A percentile compares a stretch with the other conserved stretches of the same genome.
Evolutionary conservation across 2,329 filamentous ascomycete genomes (phyloP).

Genomic region (Penicillium italicum): DNA sequence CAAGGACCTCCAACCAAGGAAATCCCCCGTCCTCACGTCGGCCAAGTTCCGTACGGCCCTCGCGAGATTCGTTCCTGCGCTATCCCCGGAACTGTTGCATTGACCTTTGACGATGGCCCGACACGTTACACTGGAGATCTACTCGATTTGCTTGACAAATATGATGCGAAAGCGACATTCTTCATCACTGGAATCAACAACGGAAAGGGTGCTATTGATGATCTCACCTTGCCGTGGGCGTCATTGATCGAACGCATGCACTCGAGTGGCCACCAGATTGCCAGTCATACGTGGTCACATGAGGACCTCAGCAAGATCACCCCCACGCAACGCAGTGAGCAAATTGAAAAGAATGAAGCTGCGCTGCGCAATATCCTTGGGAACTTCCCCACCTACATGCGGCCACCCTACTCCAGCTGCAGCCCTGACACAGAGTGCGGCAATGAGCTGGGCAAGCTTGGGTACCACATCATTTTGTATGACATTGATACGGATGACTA

Average conservation of each 20-base stretch:
- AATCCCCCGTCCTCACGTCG: slow-evolving; percentile 36
- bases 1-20: slow-evolving; percentile 34
- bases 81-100: slow-evolving; percentile 57
- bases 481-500: slow-evolving; percentile 50
- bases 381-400: slow-evolving; percentile 52
- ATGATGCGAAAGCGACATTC: slow-evolving; percentile 64
- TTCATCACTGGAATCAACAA: slow-evolving; percentile 57
- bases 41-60: slow-evolving; percentile 37
- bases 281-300: slow-evolving; percentile 53
- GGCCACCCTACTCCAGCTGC: slow-evolving; percentile 49
- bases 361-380: slow-evolving; percentile 49
- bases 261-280: slow-evolving; percentile 49
- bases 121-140: slow-evolving; percentile 59
- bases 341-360: slow-evolving; percentile 49
- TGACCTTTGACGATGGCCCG: slow-evolving; percentile 67
- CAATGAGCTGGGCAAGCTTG: slow-evolving; percentile 43
- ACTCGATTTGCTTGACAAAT: slow-evolving; percentile 57
- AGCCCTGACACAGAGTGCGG: slow-evolving; percentile 37
- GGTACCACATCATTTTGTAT: slow-evolving; percentile 49
- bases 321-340: slow-evolving; percentile 34
- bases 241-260: slow-evolving; percentile 42
- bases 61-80: slow-evolving; percentile 38
- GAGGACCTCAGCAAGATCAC: slow-evolving; percentile 44
- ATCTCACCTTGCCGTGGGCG: slow-evolving; percentile 39
- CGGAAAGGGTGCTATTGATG: slow-evolving; percentile 45